Base-by-base conservation (phyloP, 2,329 filamentous ascomycete species). In the Ceratocystis papillata region DNA sequence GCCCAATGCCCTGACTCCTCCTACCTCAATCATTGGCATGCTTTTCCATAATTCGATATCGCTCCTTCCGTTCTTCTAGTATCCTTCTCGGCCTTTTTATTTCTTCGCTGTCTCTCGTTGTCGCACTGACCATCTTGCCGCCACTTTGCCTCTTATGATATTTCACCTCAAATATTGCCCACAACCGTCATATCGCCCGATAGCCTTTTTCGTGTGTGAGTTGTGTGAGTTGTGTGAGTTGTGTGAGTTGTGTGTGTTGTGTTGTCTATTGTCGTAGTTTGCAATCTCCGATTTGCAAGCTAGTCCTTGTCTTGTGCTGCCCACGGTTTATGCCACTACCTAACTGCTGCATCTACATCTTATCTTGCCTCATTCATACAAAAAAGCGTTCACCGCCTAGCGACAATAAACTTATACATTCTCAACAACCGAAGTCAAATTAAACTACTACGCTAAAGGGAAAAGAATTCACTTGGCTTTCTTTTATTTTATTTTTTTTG, bases 81-180 rank as follows among this genome's bases (percentile, higher is more conserved):
- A 30, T 30, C 25, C 28, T 59, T 59, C 55, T 59, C 55, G 55
- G 55, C 20, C 55, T 59, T 59, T 59, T 37, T 59, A 59, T 59
- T 59, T 59, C 55, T 59, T 59, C 55, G 30, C 15, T 33, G 28
- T 59, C 30, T 37, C 28, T 37, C 33, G 55, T 20, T 22, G 55
- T 59, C 55, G 55, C 55, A 59, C 55, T 59, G 55, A 59, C 55
- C 55, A 59, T 59, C 17, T 37, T 59, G 55, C 5, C 28, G 55
- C 55, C 55, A 30, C 28, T 20, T 59, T 59, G 55, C 55, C 55
- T 59, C 55, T 59, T 59, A 37, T 59, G 28, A 59, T 59, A 59
- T 59, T 59, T 37, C 55, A 37, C 28, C 55, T 41, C 55, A 12
- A 59, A 59, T 59, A 59, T 37, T 37, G 28, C 55, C 28, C 55